These are phyloP conservation scores for Naganishia sp. DNA, from an alignment of 1,284 basidiomycete genomes.

Conservation along the genomic window DNA sequence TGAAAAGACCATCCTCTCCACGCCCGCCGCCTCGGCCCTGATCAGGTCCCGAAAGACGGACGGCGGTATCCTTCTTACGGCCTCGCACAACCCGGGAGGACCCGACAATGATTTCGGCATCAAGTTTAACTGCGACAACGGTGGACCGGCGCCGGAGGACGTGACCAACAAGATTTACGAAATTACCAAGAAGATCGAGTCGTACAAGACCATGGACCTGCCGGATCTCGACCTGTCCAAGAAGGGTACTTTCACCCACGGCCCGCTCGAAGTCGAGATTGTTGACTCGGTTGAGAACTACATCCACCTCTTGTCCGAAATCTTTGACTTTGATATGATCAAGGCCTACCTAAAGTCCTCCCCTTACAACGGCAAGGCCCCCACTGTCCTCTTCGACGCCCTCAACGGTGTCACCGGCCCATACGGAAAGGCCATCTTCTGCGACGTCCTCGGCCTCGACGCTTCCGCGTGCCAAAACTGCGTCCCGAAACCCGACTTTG, in stretches of 20 bases:
- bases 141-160: slow-evolving; percentile 91
- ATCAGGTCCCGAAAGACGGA: slow-evolving; percentile 95
- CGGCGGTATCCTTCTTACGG: slow-evolving; percentile 96
- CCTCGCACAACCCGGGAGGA: slow-evolving; percentile 96
- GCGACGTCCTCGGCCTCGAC: slow-evolving; percentile 78
- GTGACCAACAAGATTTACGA: slow-evolving; percentile 94
- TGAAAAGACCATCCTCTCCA: slow-evolving; percentile 88
- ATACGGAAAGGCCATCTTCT: slow-evolving; percentile 86
- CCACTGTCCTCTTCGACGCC: slow-evolving; percentile 92
- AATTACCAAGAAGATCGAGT: slow-evolving; percentile 79
- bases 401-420: slow-evolving; percentile 96
- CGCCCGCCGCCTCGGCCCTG: slow-evolving; percentile 92
- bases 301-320: slow-evolving; percentile 74
- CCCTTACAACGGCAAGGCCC: slow-evolving; percentile 58
- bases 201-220: slow-evolving; percentile 82
- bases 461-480: slow-evolving; percentile 87
- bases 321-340: slow-evolving; percentile 95
- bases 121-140: slow-evolving; percentile 98
- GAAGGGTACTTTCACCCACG: slow-evolving; percentile 76
- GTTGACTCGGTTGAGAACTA: slow-evolving; percentile 96
- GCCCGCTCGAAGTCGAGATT: slow-evolving; percentile 80
- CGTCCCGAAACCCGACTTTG: slow-evolving; percentile 87
- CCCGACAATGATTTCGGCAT: slow-evolving; percentile 98
- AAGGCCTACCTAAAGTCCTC: slow-evolving; percentile 76
- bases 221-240: slow-evolving; percentile 80